These are phyloP conservation scores for Termitomyces heimii DNA, from an alignment of 768 basidiomycete genomes.

Conservation along the genomic window DNA sequence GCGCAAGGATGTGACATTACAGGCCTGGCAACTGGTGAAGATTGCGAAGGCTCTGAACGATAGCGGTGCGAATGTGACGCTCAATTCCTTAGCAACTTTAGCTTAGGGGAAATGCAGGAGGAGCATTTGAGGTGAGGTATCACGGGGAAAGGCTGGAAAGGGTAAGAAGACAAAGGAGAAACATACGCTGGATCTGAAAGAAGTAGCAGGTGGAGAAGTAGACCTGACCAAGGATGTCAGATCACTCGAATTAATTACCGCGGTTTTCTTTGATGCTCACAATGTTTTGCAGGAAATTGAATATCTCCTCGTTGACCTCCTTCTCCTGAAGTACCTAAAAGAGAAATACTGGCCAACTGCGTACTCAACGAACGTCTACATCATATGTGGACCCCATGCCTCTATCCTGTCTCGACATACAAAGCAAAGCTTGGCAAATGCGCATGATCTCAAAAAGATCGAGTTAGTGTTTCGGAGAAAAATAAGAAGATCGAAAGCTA, in stretches of 20 bases:
- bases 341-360: slow-evolving; percentile 51
- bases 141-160: slow-evolving; percentile 18
- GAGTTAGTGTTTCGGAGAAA: slow-evolving; percentile 36
- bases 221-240: slow-evolving; percentile 61
- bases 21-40: slow-evolving; percentile 75
- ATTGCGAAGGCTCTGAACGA: slow-evolving; percentile 44
- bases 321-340: slow-evolving; percentile 55
- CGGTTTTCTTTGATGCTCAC: not conserved
- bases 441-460: slow-evolving; percentile 28
- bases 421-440: slow-evolving; percentile 29
- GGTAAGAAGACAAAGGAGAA: slow-evolving; percentile 33
- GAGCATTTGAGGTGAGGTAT: slow-evolving; percentile 41
- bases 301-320: slow-evolving; percentile 60
- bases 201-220: slow-evolving; percentile 61
- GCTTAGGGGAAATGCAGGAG: slow-evolving; percentile 60
- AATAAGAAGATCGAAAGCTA: slow-evolving; percentile 1
- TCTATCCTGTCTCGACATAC: slow-evolving; percentile 39
- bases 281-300: slow-evolving; percentile 57
- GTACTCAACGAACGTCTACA: slow-evolving; percentile 54
- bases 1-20: slow-evolving; percentile 60
- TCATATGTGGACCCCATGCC: slow-evolving; percentile 43
- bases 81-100: slow-evolving; percentile 59
- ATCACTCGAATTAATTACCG: slow-evolving; percentile 9
- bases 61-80: slow-evolving; percentile 55
- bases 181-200: slow-evolving; percentile 56